Evolutionary conservation across 306 rosid genomes (phyloP), one percentile per base, ranked within the genome.

Genomic region (Elaeagnus macrophylla): DNA sequence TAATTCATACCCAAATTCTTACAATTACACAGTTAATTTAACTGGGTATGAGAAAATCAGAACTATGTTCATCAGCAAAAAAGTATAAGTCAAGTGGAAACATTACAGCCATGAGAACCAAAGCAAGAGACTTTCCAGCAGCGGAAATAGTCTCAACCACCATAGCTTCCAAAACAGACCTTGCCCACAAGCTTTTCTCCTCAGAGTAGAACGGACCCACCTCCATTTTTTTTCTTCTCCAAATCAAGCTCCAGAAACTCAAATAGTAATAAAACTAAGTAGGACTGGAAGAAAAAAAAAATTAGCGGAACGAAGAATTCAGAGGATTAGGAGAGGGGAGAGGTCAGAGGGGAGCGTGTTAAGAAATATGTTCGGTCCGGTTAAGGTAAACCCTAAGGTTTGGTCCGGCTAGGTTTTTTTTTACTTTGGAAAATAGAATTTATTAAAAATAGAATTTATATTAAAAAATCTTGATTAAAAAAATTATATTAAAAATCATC

Each of bases 391-490:
- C 71, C 83, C 74, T 67, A 40, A 42, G 38, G 48, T 66, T 70
- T 53, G 75, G 79, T 77, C 66, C 67, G 77, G 69, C 77, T 85
- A 79, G 94, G 94, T 81, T 71, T 83, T 53, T 16, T n/a, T n/a
- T n/a, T n/a, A n/a, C n/a, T n/a, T n/a, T n/a, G n/a, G n/a, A n/a
- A n/a, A n/a, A n/a, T n/a, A n/a, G n/a, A n/a, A n/a, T n/a, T n/a
- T n/a, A n/a, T n/a, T n/a, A n/a, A n/a, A n/a, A n/a, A n/a, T n/a
- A n/a, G n/a, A n/a, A n/a, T n/a, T n/a, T n/a, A n/a, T n/a, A n/a
- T n/a, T n/a, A n/a, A n/a, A n/a, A n/a, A n/a, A n/a, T n/a, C n/a
- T n/a, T n/a, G n/a, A n/a, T n/a, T n/a, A n/a, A n/a, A n/a, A n/a
- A n/a, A n/a, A n/a, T n/a, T n/a, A n/a, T n/a, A n/a, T n/a, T n/a